Base-by-base conservation (phyloP, 495 filamentous ascomycete species). In the Trichoderma virens region DNA sequence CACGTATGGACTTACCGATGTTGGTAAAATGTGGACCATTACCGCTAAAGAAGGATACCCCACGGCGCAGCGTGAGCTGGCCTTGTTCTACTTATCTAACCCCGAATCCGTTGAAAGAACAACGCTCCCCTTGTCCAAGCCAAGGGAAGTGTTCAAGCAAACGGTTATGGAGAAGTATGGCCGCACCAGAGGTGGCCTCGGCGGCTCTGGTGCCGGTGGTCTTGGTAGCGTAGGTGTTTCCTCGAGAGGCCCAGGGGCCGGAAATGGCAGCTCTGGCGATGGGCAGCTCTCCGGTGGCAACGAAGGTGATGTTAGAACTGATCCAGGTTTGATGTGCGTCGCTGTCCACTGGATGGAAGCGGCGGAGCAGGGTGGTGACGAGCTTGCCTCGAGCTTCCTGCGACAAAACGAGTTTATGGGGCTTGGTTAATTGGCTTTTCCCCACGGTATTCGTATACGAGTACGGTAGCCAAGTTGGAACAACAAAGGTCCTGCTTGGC, bases 291-390 rank as follows among this genome's bases (percentile, higher is more conserved):
- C 72, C 9, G 67, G 62, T 16, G 70, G 69, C 31, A 76, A 72
- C 65, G 77, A 75, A 39, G 71, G 73, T 11, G 85, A 87, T 54
- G 84, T 88, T 16, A 78, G 88, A 47, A 85, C 85, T 61, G 92
- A 98, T 71, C 92, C 94, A 20, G 86, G 88, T 59, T 91, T 91
- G 11, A 96, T 98, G 89, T 97, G 93, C 70, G 82, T 97, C 62
- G 93, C 95, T 4, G 89, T 96, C 70, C 94, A 98, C 77, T 98
- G 94, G 94, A 98, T 98, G 94, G 92, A 92, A 78, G 78, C 93
- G 66, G 92, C 90, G 45, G 89, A 90, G 64, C 84, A 80, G 62
- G 93, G 93, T 39, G 92, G 92, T 11, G 94, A 98, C 74, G 85
- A 90, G 70, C 80, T 97, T 66, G 94, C 94, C 31, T 86, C 84